A percentile compares a stretch with the other conserved stretches of the same genome.
These are phyloP conservation scores for Nectriaceae sp. DNA, from an alignment of 2,329 filamentous ascomycete species.

Conservation along the genomic window DNA sequence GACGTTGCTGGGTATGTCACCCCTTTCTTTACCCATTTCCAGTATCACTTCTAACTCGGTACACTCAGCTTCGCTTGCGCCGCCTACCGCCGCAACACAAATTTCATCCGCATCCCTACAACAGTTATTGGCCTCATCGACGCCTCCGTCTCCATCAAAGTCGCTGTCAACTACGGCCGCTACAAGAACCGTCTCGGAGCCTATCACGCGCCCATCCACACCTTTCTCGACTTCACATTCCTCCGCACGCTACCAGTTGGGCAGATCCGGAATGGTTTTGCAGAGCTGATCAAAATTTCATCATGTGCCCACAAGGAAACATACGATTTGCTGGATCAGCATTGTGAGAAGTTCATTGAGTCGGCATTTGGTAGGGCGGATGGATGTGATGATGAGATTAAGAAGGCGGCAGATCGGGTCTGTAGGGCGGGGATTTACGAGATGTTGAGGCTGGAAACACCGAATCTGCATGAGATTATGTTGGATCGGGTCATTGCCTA, in stretches of 20 bases:
- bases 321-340: constrained; percentile 68
- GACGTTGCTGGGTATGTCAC: constrained; percentile 69
- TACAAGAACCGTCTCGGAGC: constrained; percentile 76
- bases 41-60: background rate
- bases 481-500: constrained; percentile 74
- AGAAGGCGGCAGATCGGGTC: constrained; percentile 64
- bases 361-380: constrained; percentile 66
- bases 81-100: constrained; percentile 70
- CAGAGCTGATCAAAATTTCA: constrained; percentile 76
- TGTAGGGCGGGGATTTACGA: constrained; percentile 70
- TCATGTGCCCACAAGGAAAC: constrained; percentile 68
- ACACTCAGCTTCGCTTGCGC: constrained; percentile 66
- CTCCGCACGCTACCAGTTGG: constrained; percentile 66
- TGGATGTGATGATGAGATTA: constrained; percentile 55
- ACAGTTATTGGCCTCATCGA: constrained; percentile 77
- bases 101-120: constrained; percentile 73
- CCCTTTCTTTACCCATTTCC: constrained; percentile 10
- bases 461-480: constrained; percentile 73
- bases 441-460: constrained; percentile 74
- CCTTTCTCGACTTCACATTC: constrained; percentile 74
- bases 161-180: constrained; percentile 76
- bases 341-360: constrained; percentile 67
- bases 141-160: constrained; percentile 75
- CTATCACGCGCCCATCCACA: constrained; percentile 72
- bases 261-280: constrained; percentile 73